phyloP scores from a whole-genome alignment of 805 yeast genomes.

The Candida namnaoensis region DNA sequence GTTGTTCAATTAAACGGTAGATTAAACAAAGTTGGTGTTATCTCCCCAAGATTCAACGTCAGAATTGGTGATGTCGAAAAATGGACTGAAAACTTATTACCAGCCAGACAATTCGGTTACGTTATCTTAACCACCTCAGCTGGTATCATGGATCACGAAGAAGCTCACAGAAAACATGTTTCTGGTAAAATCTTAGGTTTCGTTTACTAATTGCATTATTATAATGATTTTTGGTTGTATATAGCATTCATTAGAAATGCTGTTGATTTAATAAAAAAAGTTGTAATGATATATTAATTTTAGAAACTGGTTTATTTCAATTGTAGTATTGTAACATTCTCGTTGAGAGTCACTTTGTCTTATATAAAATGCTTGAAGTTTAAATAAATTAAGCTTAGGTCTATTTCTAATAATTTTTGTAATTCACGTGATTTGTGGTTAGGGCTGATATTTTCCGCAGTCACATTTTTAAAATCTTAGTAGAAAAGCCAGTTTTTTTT shows the following conservation, averaged over 20 bases:
- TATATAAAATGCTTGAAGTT: no score
- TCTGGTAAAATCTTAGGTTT: slow-evolving; percentile 98
- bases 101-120: slow-evolving; percentile 99
- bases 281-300: not conserved
- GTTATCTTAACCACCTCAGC: slow-evolving; percentile 98
- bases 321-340: no score
- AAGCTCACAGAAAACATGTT: slow-evolving; percentile 99
- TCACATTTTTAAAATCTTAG: no score
- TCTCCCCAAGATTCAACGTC: slow-evolving; percentile 97
- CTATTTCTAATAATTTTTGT: no score
- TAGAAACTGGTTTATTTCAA: not conserved
- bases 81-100: slow-evolving; percentile 97
- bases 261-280: no score
- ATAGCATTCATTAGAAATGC: not conserved
- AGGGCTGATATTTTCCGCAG: no score
- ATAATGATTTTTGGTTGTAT: not conserved
- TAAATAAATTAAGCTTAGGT: no score
- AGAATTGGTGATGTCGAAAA: slow-evolving; percentile 92
- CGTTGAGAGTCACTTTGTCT: no score
- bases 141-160: slow-evolving; percentile 99
- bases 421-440: no score
- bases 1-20: slow-evolving; percentile 97
- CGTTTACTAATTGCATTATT: slow-evolving; percentile 56
- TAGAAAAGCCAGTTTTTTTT: no score
- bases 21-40: slow-evolving; percentile 98